These are phyloP conservation scores for Eucalyptus curtisii DNA, from an alignment of 345 rosid genomes.

Conservation along the genomic window DNA sequence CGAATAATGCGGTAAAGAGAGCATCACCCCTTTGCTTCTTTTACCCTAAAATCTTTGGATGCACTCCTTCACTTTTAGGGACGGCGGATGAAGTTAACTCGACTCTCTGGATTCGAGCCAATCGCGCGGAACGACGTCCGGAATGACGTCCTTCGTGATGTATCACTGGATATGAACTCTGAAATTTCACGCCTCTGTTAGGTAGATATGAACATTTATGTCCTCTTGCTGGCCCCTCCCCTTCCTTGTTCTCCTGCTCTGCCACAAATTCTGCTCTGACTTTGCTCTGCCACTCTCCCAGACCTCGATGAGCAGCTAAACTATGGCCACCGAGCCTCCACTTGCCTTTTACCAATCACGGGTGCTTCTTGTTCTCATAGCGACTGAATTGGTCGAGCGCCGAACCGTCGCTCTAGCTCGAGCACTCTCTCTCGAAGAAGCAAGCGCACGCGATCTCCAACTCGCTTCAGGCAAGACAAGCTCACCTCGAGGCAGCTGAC, in stretches of 20 bases:
- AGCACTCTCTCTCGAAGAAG: constrained; percentile 16
- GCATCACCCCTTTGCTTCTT: not conserved
- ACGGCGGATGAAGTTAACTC: not conserved
- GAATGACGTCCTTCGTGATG: not conserved
- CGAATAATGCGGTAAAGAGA: not conserved
- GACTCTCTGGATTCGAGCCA: not conserved
- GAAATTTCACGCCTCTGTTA: not conserved
- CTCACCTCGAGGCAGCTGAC: constrained; percentile 55
- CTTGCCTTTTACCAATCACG: not conserved
- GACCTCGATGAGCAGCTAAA: not conserved
- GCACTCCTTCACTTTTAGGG: not conserved
- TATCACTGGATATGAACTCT: not conserved
- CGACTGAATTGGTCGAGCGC: not conserved
- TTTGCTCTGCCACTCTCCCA: not conserved
- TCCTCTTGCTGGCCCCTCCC: not conserved
- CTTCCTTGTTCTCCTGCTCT: not conserved
- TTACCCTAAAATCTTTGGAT: not conserved
- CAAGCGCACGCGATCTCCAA: constrained; percentile 26
- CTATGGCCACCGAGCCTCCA: not conserved
- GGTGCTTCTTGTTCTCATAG: not conserved
- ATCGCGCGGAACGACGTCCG: not conserved
- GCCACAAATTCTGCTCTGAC: not conserved
- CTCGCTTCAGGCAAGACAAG: constrained; percentile 25
- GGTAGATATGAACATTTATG: not conserved
- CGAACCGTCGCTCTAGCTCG: not conserved